A percentile compares a stretch with the other conserved stretches of the same genome.
Conservation (phyloP, 1,284 basidiomycete genomes). For the Melampsora americana region DNA sequence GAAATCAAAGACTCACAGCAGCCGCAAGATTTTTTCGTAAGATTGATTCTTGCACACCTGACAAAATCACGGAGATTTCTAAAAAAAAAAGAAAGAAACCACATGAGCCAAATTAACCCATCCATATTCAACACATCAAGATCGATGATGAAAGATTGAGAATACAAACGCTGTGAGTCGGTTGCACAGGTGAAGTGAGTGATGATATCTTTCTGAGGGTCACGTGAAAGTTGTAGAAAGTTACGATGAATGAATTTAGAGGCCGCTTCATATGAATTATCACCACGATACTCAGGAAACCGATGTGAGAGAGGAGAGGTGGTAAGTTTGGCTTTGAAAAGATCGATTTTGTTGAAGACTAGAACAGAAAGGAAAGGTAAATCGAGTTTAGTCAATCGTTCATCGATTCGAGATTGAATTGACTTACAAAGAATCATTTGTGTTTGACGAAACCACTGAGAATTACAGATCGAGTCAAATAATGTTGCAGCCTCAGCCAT, state of each 20-base stretch:
- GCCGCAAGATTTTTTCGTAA: constrained; percentile 42
- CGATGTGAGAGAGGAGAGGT: constrained; percentile 16
- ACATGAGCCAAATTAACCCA: not conserved
- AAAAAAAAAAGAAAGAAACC: not conserved
- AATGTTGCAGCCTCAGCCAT: constrained; percentile 35
- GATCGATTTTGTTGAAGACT: constrained; percentile 44
- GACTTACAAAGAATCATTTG: constrained; percentile 39
- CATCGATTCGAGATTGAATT: not conserved
- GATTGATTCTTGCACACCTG: constrained; percentile 41
- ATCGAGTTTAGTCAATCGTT: not conserved
- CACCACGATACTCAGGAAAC: constrained; percentile 37
- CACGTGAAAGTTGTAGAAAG: constrained; percentile 37
- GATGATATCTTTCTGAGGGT: constrained; percentile 41
- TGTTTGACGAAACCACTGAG: constrained; percentile 34
- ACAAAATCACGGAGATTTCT: constrained; percentile 41
- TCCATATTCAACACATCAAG: not conserved
- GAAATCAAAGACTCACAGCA: constrained; percentile 7
- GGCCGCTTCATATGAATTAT: constrained; percentile 36
- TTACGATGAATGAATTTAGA: constrained; percentile 43
- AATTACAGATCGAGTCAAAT: constrained; percentile 44
- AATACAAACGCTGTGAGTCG: constrained; percentile 28
- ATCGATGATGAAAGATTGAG: not conserved
- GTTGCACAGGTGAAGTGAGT: constrained; percentile 41
- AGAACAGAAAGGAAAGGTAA: not conserved
- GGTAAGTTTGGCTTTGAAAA: constrained; percentile 30